Conservation (phyloP, 75 land plant species). For the Picea sitchensis region DNA sequence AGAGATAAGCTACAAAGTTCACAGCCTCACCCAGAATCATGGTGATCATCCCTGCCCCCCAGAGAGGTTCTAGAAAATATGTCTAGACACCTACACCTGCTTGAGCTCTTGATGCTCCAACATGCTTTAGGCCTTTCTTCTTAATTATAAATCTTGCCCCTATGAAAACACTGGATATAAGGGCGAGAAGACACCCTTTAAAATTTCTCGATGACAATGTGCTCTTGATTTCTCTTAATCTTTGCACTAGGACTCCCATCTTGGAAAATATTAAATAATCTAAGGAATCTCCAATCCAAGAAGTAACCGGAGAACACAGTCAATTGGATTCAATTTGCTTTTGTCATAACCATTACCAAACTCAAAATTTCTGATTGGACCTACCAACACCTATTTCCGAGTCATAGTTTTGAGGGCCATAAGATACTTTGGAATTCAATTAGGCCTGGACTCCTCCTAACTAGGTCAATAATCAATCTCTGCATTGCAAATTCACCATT, state of each 20-base stretch:
- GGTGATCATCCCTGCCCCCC: constrained; percentile 64
- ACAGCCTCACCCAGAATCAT: constrained; percentile 76
- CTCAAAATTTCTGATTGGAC: no score
- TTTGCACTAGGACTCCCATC: not conserved
- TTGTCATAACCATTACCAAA: no score
- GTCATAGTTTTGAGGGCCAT: no score
- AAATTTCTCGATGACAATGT: constrained; percentile 47
- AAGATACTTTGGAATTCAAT: no score
- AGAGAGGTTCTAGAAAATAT: constrained; percentile 48
- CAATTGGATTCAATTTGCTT: no score
- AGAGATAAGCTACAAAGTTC: constrained; percentile 83
- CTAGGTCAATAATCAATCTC: no score
- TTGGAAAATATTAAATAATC: not conserved
- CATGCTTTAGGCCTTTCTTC: constrained; percentile 77
- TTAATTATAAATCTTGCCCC: constrained; percentile 74
- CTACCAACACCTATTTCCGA: no score
- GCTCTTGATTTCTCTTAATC: not conserved
- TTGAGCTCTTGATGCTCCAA: constrained; percentile 64
- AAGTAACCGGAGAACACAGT: no score
- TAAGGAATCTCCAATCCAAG: no score
- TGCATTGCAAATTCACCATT: no score
- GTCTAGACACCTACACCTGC: constrained; percentile 61
- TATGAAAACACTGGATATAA: constrained; percentile 73
- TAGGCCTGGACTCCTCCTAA: no score
- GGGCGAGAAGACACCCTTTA: constrained; percentile 64